Evolutionary conservation across 208 protist genomes (phyloP).

Genomic region (Acanthamoeba divionensis): DNA sequence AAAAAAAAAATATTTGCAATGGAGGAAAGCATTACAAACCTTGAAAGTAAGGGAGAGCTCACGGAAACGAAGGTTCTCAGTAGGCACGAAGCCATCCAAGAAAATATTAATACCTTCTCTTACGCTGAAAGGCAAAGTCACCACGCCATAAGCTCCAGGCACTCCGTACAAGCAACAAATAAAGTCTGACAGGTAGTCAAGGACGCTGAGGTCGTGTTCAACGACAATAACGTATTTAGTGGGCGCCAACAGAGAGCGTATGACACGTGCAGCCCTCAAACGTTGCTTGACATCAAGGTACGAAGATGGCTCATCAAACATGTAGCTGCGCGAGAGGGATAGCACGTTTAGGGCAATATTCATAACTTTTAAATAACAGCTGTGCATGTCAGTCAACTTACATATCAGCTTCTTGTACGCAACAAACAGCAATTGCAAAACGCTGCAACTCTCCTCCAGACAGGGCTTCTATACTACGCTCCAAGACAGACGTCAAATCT

Average conservation of each 20-base stretch:
- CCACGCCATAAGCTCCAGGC: constrained; percentile 99
- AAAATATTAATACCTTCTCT: constrained; percentile 99
- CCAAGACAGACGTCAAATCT: constrained; percentile 91
- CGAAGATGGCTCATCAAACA: constrained; percentile 99
- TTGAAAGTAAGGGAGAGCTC: constrained; percentile 96
- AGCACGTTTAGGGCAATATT: not conserved
- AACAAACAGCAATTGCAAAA: constrained; percentile 96
- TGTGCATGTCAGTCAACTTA: constrained; percentile 41
- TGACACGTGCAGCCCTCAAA: constrained; percentile 94
- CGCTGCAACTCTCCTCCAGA: constrained; percentile 99
- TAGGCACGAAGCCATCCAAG: constrained; percentile 98
- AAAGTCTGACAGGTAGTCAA: constrained; percentile 99
- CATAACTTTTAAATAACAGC: not conserved
- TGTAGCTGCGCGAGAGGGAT: constrained; percentile 83
- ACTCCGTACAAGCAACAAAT: constrained; percentile 98
- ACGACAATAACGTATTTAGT: constrained; percentile 96
- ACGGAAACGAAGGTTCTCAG: constrained; percentile 99
- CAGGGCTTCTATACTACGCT: constrained; percentile 93
- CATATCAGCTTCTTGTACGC: constrained; percentile 78
- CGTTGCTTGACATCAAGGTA: constrained; percentile 99
- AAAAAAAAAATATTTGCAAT: constrained; percentile 40
- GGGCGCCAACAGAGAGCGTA: constrained; percentile 91
- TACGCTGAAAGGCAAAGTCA: constrained; percentile 98
- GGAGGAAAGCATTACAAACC: constrained; percentile 53
- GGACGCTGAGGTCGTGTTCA: constrained; percentile 98